Percentiles rank a stretch among this genome's conserved stretches.
Conservation (phyloP, 352 stramenopile genomes). For the Phytophthora sp. region DNA sequence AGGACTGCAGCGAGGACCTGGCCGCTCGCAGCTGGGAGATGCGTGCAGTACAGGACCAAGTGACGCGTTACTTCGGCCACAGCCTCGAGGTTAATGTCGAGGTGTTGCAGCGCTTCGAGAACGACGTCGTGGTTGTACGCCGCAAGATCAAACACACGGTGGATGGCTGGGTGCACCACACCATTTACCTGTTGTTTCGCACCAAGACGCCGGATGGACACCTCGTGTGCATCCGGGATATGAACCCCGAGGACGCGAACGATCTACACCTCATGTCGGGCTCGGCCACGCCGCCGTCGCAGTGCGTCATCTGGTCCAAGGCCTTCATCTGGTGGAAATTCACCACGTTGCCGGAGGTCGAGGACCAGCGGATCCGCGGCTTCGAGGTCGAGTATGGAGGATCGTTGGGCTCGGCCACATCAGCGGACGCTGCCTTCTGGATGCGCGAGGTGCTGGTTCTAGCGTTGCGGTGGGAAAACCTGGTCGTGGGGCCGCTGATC, state of each 20-base stretch:
- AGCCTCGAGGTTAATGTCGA: slow-evolving; percentile 58
- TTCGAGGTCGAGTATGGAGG: slow-evolving; percentile 70
- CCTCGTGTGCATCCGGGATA: slow-evolving; percentile 70
- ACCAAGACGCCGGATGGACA: slow-evolving; percentile 70
- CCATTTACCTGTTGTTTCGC: slow-evolving; percentile 76
- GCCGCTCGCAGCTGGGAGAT: slow-evolving; percentile 60
- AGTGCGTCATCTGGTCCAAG: slow-evolving; percentile 67
- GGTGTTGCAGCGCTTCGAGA: slow-evolving; percentile 56
- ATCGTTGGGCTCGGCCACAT: slow-evolving; percentile 46
- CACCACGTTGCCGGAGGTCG: slow-evolving; percentile 46
- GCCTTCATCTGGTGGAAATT: slow-evolving; percentile 76
- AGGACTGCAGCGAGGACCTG: slow-evolving; percentile 59
- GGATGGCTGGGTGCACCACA: slow-evolving; percentile 66
- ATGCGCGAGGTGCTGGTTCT: slow-evolving; percentile 64
- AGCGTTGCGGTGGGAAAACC: slow-evolving; percentile 60
- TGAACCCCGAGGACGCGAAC: slow-evolving; percentile 53
- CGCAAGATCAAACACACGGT: slow-evolving; percentile 64
- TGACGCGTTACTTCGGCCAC: slow-evolving; percentile 62
- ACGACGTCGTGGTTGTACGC: slow-evolving; percentile 61
- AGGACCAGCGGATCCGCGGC: slow-evolving; percentile 32
- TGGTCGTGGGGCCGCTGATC: slow-evolving; percentile 57
- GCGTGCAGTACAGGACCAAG: slow-evolving; percentile 57
- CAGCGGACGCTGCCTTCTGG: slow-evolving; percentile 57
- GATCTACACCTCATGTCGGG: slow-evolving; percentile 40
- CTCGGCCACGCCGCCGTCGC: slow-evolving; percentile 14